Conservation (phyloP, 495 filamentous ascomycete species). For the Cudoniella acicularis region DNA sequence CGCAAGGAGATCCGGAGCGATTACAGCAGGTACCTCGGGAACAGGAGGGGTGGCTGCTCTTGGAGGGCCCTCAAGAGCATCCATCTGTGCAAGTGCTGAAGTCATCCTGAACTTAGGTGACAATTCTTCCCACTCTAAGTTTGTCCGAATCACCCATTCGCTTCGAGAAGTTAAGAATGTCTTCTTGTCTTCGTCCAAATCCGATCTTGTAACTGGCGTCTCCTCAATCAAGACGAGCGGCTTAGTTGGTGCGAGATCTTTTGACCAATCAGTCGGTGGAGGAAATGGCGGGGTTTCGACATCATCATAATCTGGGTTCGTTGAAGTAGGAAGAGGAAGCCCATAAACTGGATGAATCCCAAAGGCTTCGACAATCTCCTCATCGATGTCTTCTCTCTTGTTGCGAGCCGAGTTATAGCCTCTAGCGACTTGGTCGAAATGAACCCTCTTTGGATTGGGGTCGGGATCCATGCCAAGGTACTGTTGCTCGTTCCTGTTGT, state of each 20-base stretch:
- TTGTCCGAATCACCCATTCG: not conserved
- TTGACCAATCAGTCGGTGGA: constrained; percentile 6
- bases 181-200: constrained; percentile 1
- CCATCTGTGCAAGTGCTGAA: not conserved
- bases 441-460: constrained; percentile 18
- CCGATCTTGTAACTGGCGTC: not conserved
- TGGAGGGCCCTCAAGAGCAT: not conserved
- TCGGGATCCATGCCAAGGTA: constrained; percentile 11
- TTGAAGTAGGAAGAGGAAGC: constrained; percentile 3
- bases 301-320: constrained; percentile 11
- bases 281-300: not conserved
- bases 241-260: constrained; percentile 1
- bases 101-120: constrained; percentile 1
- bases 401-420: constrained; percentile 17
- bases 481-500: constrained; percentile 7
- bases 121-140: not conserved
- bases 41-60: not conserved
- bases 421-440: constrained; percentile 13
- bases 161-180: not conserved
- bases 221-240: constrained; percentile 9
- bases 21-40: not conserved
- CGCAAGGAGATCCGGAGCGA: not conserved
- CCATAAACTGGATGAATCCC: constrained; percentile 22
- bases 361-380: constrained; percentile 10
- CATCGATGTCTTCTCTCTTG: constrained; percentile 20